Base-by-base conservation (phyloP, 306 rosid species). In the Citrullus mucosospermus region DNA sequence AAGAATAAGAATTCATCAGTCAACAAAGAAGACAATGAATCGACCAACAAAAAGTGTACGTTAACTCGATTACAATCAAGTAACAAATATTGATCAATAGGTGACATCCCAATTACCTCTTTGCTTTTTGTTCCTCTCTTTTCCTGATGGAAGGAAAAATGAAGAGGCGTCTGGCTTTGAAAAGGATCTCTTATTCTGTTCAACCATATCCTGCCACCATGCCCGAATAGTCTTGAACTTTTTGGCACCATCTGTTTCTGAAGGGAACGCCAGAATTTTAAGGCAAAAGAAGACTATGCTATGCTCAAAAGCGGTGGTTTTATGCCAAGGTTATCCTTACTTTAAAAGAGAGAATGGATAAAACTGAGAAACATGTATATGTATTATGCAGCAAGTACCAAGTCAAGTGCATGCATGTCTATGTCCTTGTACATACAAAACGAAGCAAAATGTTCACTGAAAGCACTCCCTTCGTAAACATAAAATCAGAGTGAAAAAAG, bases 191-290 rank as follows among this genome's bases (percentile, higher is more conserved):
- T 51, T 34, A 84, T 89, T 91, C 84, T 78, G 85, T 74, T 89
- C 94, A 34, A 93, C 88, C 98, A 92, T 93, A 79, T 85, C 89
- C 85, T 81, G 86, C 98, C 98, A 93, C 98, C 97, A 93, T 85
- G 97, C 82, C 81, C 90, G 97, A 85, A 92, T 84, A 70, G 90
- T 92, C 88, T 85, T 93, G 80, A 93, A 93, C 73, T 89, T 93
- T 85, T 81, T 86, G 44, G 86, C 83, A 6, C 90, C 90, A 85
- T 89, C 98, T 92, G 83, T 83, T 75, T 84, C 80, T 38, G 55
- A 69, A 77, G 17, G 50, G 15, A 79, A 66, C 32, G 18, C 15
- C 30, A 53, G n/a, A 36, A 65, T 11, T 46, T 73, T 51, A 30
- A 71, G 60, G 25, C 9, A 50, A 72, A 15, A 28, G 20, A 72